Percentiles rank a stretch among this genome's conserved stretches.
phyloP scores from a whole-genome alignment of 352 stramenopile genomes.

The Globisporangium viniferum region DNA sequence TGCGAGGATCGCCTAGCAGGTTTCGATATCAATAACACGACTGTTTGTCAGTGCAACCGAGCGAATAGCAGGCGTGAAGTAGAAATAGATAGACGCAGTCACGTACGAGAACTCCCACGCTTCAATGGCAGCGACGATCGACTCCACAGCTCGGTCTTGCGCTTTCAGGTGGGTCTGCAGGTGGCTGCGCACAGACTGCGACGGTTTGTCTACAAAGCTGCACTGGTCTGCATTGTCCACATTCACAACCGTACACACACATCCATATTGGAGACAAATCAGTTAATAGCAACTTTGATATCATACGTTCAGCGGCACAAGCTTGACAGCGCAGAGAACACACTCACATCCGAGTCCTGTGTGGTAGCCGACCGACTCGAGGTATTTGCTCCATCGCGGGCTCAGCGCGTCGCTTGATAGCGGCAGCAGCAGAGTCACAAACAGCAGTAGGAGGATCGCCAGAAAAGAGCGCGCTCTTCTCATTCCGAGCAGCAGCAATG shows the following conservation, averaged over 20 bases:
- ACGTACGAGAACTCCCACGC: conserved; percentile 82
- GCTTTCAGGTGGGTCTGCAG: conserved; percentile 56
- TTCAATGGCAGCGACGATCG: conserved; percentile 67
- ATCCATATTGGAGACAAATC: not conserved
- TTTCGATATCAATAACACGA: not conserved
- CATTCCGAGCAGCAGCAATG: not conserved
- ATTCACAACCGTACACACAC: not conserved
- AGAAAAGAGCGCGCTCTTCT: not conserved
- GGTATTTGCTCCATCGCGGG: conserved; percentile 21
- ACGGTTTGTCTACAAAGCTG: conserved; percentile 66
- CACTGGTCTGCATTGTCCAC: conserved; percentile 46
- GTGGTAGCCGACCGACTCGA: conserved; percentile 43
- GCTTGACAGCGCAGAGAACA: not conserved
- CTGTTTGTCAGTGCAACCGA: conserved; percentile 5
- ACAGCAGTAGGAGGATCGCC: not conserved
- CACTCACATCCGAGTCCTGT: conserved; percentile 48
- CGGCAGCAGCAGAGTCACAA: not conserved
- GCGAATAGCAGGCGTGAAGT: not conserved
- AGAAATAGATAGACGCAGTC: too few relatives aligned
- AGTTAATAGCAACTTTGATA: not conserved
- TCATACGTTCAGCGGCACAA: not conserved
- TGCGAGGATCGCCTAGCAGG: conserved; percentile 35
- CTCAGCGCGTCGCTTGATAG: not conserved
- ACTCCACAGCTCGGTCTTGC: conserved; percentile 62
- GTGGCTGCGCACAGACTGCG: conserved; percentile 47